These are phyloP conservation scores for Mycena latifolia DNA, from an alignment of 768 basidiomycete species.

Conservation along the genomic window DNA sequence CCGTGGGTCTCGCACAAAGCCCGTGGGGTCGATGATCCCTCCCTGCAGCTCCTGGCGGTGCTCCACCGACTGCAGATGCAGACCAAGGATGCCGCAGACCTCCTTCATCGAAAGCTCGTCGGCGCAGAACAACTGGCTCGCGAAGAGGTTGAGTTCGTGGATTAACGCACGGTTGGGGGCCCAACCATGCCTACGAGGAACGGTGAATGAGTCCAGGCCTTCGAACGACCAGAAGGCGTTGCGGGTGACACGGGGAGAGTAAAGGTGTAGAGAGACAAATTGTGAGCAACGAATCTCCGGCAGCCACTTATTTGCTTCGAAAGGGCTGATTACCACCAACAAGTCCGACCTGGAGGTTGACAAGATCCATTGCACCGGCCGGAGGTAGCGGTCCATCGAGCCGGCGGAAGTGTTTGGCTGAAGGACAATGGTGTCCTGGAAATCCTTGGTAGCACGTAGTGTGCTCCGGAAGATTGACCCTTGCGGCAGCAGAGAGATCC, in stretches of 20 bases:
- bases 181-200: constrained; percentile 2
- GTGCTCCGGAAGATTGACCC: constrained; percentile 15
- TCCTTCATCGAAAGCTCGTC: constrained; percentile 13
- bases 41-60: background rate
- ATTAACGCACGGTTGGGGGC: background rate
- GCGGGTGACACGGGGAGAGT: background rate
- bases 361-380: constrained; percentile 28
- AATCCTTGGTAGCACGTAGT: background rate
- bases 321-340: constrained; percentile 21
- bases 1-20: background rate
- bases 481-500: constrained; percentile 7
- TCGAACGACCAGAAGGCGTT: background rate
- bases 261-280: constrained; percentile 1
- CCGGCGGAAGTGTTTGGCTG: constrained; percentile 1
- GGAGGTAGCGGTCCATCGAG: constrained; percentile 22
- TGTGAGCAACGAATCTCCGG: constrained; percentile 15
- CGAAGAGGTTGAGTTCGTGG: constrained; percentile 26
- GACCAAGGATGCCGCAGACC: constrained; percentile 19
- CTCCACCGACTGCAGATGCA: constrained; percentile 16
- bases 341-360: constrained; percentile 4
- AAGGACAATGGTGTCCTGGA: constrained; percentile 13
- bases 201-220: constrained; percentile 19
- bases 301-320: constrained; percentile 23
- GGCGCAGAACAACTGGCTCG: constrained; percentile 22
- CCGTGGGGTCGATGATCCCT: background rate